Evolutionary conservation across 163 green algal genomes (phyloP).

Genomic region (Chloromonas sp.): DNA sequence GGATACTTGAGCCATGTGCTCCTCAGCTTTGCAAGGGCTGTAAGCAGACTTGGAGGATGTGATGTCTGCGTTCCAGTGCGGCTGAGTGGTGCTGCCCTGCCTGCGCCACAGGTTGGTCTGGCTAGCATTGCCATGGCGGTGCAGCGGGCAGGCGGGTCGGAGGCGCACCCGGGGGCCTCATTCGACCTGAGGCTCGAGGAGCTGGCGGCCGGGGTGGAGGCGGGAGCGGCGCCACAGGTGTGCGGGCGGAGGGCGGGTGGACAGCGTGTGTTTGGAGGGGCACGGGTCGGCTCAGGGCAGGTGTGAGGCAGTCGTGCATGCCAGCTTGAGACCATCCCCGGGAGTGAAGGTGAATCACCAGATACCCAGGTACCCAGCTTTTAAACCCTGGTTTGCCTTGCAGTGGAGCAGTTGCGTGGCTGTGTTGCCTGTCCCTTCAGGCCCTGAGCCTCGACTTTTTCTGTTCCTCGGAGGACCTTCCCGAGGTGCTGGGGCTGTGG

Average conservation of each 20-base stretch:
- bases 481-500: constrained; percentile 51
- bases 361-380: too few species aligned
- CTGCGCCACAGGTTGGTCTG: constrained; percentile 47
- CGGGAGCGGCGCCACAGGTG: constrained; percentile 18
- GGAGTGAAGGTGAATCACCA: too few species aligned
- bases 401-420: neutral
- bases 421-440: neutral
- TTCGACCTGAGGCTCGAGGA: constrained; percentile 70
- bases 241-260: neutral
- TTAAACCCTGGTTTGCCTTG: too few species aligned
- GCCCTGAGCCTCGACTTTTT: constrained; percentile 34
- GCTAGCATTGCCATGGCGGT: constrained; percentile 56
- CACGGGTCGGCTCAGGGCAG: neutral
- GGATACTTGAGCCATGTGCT: too few species aligned
- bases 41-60: too few species aligned
- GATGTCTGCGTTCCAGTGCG: too few species aligned
- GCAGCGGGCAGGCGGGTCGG: constrained; percentile 63
- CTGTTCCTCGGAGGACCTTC: constrained; percentile 54
- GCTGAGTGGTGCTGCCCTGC: too few species aligned
- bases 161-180: constrained; percentile 31
- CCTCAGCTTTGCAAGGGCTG: too few species aligned
- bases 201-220: constrained; percentile 53
- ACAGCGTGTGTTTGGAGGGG: neutral
- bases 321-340: too few species aligned
- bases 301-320: neutral